Evolutionary conservation across 305 asterid species (phyloP), one percentile per base, ranked within the genome.

Genomic region (Stenogyne calaminthoides): DNA sequence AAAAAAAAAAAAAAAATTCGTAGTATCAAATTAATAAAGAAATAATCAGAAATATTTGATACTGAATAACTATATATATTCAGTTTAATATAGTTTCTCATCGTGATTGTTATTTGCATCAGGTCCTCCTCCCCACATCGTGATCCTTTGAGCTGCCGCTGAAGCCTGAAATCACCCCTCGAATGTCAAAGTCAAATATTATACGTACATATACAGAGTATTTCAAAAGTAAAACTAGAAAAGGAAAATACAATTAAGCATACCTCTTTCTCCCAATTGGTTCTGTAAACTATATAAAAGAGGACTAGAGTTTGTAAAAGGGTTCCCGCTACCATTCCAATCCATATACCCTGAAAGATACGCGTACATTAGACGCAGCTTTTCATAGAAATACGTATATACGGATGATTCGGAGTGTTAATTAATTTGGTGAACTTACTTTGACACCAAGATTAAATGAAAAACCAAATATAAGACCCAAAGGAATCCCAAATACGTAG

Each of bases 191-290:
- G 25, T 54, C 10, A 29, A 5, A 37, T 54, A 19, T 54, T 1
- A 25, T 3, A 54, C 9, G 3, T 7, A 54, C 14, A 19, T 0
- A 19, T 0, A 19, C 10, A 16, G 3, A 16, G 11, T 25, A 18
- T 14, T 29, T 22, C 19, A n/a, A 14, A 37, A 39, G 6, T 16
- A 14, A 18, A 8, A 19, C 34, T 14, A 5, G 9, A 0, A n/a
- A 18, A 10, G 1, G 22, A 14, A 47, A 47, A 47, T 1, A 39
- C 1, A 46, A 49, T 49, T 6, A 2, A 49, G 7, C 27, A 2
- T 74, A 81, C 91, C 88, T 87, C 89, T 71, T 68, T 77, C 54
- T 82, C 80, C 88, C 89, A 87, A 27, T 87, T 80, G 4, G 86
- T 87, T 68, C 14, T 75, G 52, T 69, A 69, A 8, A 81, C 83